Evolutionary conservation across 805 yeast genomes (phyloP).

Genomic region (Yamadazyma paraphyllophila): DNA sequence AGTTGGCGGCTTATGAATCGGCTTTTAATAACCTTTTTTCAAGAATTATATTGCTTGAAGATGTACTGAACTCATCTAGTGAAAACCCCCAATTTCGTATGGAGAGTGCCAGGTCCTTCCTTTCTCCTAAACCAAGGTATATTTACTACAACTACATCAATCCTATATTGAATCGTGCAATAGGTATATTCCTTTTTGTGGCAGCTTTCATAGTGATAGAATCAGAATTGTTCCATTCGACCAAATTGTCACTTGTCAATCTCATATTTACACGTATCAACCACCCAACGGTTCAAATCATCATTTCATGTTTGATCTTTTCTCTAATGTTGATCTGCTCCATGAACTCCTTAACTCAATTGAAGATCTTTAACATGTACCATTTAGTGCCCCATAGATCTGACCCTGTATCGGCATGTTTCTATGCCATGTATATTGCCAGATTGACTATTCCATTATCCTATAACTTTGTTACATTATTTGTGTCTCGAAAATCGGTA

Average conservation of each 20-base stretch:
- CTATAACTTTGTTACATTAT: conserved; percentile 71
- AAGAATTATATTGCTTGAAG: conserved; percentile 55
- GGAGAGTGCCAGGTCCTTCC: conserved; percentile 18
- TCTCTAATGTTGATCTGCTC: conserved; percentile 71
- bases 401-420: conserved; percentile 71
- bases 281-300: conserved; percentile 30
- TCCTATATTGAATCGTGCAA: conserved; percentile 46
- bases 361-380: conserved; percentile 72
- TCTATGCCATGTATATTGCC: conserved; percentile 77
- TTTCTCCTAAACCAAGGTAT: conserved; percentile 42
- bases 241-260: conserved; percentile 61
- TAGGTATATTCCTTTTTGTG: conserved; percentile 41
- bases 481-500: conserved; percentile 48
- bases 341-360: conserved; percentile 60
- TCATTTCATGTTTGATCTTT: conserved; percentile 42
- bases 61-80: conserved; percentile 45
- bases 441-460: conserved; percentile 80
- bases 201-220: conserved; percentile 59
- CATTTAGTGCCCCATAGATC: conserved; percentile 70
- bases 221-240: conserved; percentile 74
- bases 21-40: conserved; percentile 53
- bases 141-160: conserved; percentile 39
- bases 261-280: conserved; percentile 33
- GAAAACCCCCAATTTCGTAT: conserved; percentile 23
- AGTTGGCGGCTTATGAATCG: conserved; percentile 52